These are phyloP conservation scores for Bruguiera gymnorhiza DNA, from an alignment of 345 rosid genomes.

Conservation along the genomic window DNA sequence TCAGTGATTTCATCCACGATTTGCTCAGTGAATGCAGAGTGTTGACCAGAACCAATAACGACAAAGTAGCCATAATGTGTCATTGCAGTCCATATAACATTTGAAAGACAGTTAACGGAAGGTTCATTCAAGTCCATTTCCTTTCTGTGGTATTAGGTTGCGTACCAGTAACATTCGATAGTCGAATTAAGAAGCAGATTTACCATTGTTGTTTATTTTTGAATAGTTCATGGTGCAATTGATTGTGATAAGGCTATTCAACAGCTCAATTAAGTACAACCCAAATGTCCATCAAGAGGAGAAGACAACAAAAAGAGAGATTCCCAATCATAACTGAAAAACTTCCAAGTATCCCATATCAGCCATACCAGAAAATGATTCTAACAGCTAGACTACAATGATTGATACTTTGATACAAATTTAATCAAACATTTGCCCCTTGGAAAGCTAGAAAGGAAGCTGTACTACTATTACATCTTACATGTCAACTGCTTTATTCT, in stretches of 20 bases:
- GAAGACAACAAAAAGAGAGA: neutral
- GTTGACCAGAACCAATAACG: too few species aligned
- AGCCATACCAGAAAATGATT: neutral
- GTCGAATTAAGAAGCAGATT: too few species aligned
- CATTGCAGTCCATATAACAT: too few species aligned
- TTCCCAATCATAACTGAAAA: too few species aligned
- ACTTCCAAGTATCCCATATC: neutral
- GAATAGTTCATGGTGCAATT: neutral
- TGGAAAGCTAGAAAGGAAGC: slow-evolving; percentile 7
- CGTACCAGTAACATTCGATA: too few species aligned
- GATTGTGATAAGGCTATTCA: neutral
- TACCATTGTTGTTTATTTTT: too few species aligned
- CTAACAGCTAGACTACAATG: slow-evolving; percentile 3
- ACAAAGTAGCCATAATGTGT: too few species aligned
- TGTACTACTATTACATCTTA: slow-evolving; percentile 1
- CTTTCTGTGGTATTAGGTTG: too few species aligned
- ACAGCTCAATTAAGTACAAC: neutral
- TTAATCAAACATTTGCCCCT: slow-evolving; percentile 13
- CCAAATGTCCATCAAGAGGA: neutral
- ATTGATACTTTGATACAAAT: slow-evolving; percentile 13
- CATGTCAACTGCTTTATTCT: slow-evolving; percentile 16
- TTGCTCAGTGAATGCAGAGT: too few species aligned
- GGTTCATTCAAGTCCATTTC: too few species aligned
- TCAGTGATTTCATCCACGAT: too few species aligned
- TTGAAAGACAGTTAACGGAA: too few species aligned